Percentiles rank a stretch among this genome's conserved stretches.
These are phyloP conservation scores for Hypoxylon fuscum DNA, from an alignment of 495 filamentous ascomycete genomes.

Conservation along the genomic window DNA sequence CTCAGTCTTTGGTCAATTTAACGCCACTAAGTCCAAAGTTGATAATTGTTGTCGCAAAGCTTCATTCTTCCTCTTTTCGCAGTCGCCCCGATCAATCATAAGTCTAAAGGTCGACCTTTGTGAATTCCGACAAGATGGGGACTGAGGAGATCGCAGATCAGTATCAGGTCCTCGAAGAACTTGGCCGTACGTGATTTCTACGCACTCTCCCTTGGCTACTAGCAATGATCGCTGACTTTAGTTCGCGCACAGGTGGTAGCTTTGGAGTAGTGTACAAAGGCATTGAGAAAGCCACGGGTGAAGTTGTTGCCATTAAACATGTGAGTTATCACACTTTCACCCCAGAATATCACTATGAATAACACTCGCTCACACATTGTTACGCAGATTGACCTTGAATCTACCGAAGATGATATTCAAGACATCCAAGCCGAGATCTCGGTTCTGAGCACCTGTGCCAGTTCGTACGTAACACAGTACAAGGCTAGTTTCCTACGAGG, in stretches of 20 bases:
- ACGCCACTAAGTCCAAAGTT: background rate
- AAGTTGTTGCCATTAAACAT: slow-evolving; percentile 92
- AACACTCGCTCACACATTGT: slow-evolving; percentile 29
- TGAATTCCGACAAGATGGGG: slow-evolving; percentile 56
- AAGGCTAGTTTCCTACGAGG: slow-evolving; percentile 94
- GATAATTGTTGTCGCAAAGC: slow-evolving; percentile 6
- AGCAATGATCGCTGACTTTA: slow-evolving; percentile 21
- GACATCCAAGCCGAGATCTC: slow-evolving; percentile 98
- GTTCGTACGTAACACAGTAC: slow-evolving; percentile 94
- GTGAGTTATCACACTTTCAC: slow-evolving; percentile 55
- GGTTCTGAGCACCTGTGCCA: slow-evolving; percentile 92
- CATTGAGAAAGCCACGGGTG: slow-evolving; percentile 83
- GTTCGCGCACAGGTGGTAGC: slow-evolving; percentile 72
- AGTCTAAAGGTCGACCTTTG: no score
- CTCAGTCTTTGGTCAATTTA: slow-evolving; percentile 6
- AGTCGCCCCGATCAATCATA: background rate
- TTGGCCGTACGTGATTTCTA: slow-evolving; percentile 75
- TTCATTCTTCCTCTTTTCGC: background rate
- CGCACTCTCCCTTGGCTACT: background rate
- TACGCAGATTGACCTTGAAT: slow-evolving; percentile 92
- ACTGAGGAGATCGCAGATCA: slow-evolving; percentile 76
- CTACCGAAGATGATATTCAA: slow-evolving; percentile 95
- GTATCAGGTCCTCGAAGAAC: slow-evolving; percentile 91
- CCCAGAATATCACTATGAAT: background rate
- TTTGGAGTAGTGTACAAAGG: slow-evolving; percentile 98